A percentile compares a stretch with the other conserved stretches of the same genome.
These are phyloP conservation scores for Boletus smithii DNA, from an alignment of 1,284 basidiomycete genomes.

Conservation along the genomic window DNA sequence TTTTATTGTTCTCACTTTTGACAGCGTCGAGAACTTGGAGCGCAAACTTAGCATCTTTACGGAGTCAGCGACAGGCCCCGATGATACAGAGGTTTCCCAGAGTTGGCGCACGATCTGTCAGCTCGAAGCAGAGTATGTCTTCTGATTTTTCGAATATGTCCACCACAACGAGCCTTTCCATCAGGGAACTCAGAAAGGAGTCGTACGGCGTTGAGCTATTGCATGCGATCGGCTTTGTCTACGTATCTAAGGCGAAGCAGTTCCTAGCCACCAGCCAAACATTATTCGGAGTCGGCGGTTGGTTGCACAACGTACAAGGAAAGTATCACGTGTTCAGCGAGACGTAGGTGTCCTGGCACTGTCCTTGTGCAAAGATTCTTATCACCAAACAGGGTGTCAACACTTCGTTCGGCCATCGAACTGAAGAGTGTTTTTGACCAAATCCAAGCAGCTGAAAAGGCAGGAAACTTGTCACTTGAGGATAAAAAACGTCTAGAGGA, in stretches of 20 bases:
- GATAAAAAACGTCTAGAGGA: constrained; percentile 91
- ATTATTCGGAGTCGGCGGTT: constrained; percentile 81
- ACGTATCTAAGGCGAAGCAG: constrained; percentile 79
- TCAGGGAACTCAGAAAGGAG: constrained; percentile 81
- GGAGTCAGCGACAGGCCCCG: constrained; percentile 78
- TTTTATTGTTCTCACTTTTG: constrained; percentile 6
- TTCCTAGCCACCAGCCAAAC: constrained; percentile 77
- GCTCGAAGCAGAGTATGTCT: constrained; percentile 76
- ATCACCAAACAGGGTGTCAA: constrained; percentile 66
- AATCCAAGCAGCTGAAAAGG: constrained; percentile 88
- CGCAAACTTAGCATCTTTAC: constrained; percentile 91
- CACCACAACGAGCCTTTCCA: constrained; percentile 2
- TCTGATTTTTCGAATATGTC: constrained; percentile 1
- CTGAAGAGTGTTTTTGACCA: constrained; percentile 95
- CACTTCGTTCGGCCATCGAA: constrained; percentile 84
- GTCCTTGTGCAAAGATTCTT: constrained; percentile 4
- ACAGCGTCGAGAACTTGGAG: constrained; percentile 69
- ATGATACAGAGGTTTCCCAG: constrained; percentile 63
- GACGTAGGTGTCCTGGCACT: constrained; percentile 57
- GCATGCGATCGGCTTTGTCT: constrained; percentile 89
- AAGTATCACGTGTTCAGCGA: constrained; percentile 93
- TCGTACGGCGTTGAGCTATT: constrained; percentile 93
- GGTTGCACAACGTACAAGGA: constrained; percentile 92
- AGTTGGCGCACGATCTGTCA: constrained; percentile 78
- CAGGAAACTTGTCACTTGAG: constrained; percentile 81